Evolutionary conservation across 441 rosid genomes (phyloP), one percentile per base, ranked within the genome.

Genomic region (Arabidopsis hybrid): DNA sequence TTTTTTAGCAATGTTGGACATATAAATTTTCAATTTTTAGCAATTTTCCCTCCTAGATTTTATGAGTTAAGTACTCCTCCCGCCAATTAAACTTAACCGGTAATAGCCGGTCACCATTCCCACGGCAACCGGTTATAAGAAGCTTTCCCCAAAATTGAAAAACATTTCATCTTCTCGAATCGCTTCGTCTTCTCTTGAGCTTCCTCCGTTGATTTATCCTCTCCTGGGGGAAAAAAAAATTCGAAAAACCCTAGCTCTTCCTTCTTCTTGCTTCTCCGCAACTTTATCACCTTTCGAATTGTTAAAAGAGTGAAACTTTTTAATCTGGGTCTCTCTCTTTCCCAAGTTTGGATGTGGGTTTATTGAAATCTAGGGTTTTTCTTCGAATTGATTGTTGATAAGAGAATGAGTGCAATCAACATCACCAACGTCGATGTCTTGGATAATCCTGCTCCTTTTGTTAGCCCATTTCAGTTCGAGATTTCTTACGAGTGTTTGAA

Each of bases 401-500:
- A 38, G 56, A 83, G 14, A 57, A 95, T 95, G 99, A 95, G 99
- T 71, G 97, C 97, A 17, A 91, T 95, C 60, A 92, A 89, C 52
- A 83, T 95, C 74, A 95, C 96, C 2, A 95, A 92, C 83, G 98
- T 95, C 26, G 57, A 95, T 61, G 99, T 95, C 0, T 69, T 95
- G 78, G 99, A 95, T 46, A 95, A 95, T 59, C 98, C 97, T 18
- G 97, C 99, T 29, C 87, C 93, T 8, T 92, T 95, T 72, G 78
- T 85, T 65, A 85, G 90, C 69, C 96, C 99, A 0, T 91, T 92
- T 75, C 97, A 91, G 88, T 95, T 92, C 77, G 99, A 95, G 84
- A 92, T 95, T 75, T 92, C 99, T 9, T 95, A 95, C 77, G 98
- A 95, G 89, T 92, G 99, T 71, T 83, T 92, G 79, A 86, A 93